phyloP scores from a whole-genome alignment of 257 asterid species.

The Lycium ferocissimum region DNA sequence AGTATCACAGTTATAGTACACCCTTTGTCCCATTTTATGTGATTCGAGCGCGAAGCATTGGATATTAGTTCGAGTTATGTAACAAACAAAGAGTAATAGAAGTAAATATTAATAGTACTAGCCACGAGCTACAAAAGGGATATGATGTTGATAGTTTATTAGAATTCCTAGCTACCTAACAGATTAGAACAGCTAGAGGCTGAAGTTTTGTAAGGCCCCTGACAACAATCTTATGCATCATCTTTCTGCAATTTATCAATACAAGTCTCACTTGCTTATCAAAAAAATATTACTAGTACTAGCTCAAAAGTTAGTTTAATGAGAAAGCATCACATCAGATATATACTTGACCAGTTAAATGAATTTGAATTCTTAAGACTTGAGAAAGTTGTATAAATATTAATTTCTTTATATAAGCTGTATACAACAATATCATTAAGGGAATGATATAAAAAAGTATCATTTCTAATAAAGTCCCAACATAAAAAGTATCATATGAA shows the following conservation, averaged over 20 bases:
- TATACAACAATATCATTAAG: neutral
- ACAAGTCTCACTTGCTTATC: neutral
- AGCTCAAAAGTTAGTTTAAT: neutral
- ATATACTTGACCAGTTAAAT: neutral
- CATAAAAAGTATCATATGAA: neutral
- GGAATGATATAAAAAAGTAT: neutral
- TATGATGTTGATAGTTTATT: neutral
- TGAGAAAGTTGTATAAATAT: neutral
- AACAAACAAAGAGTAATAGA: neutral
- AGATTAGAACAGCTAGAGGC: neutral
- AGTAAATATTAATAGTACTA: neutral
- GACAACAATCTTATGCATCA: neutral
- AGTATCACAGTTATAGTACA: neutral
- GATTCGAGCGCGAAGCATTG: neutral
- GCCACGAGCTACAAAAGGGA: neutral
- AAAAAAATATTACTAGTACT: neutral
- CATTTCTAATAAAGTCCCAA: neutral
- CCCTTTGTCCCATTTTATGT: neutral
- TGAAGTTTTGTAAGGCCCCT: neutral
- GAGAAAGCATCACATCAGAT: neutral
- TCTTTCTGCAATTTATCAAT: neutral
- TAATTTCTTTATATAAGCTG: neutral
- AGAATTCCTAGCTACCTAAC: neutral
- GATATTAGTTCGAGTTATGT: neutral
- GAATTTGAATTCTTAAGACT: slow-evolving; percentile 12